A percentile compares a stretch with the other conserved stretches of the same genome.
phyloP scores from a whole-genome alignment of 768 basidiomycete species.

The Baorangia bicolor region DNA sequence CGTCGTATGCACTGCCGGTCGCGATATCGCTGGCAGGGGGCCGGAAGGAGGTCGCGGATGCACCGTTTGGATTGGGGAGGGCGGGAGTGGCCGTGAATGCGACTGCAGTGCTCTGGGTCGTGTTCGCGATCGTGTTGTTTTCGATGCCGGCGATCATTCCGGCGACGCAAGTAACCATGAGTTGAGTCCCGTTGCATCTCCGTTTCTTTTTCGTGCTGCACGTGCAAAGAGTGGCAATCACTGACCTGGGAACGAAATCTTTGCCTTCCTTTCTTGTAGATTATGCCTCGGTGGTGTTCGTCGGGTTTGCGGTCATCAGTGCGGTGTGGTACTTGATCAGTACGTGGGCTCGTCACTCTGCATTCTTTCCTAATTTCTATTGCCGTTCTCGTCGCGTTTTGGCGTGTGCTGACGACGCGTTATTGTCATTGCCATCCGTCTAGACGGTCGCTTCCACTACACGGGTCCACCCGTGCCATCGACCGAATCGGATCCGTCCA shows the following conservation, averaged over 20 bases:
- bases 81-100: conserved; percentile 48
- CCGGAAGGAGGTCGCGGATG: conserved; percentile 44
- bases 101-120: conserved; percentile 56
- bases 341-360: conserved; percentile 40
- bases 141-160: conserved; percentile 68
- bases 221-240: background rate
- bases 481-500: conserved; percentile 2
- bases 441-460: conserved; percentile 44
- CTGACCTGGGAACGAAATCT: background rate
- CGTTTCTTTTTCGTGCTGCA: background rate
- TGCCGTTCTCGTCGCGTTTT: background rate
- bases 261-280: conserved; percentile 36
- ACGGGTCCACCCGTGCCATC: conserved; percentile 41
- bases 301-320: conserved; percentile 58
- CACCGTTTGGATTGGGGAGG: conserved; percentile 50
- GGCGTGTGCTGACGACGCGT: background rate
- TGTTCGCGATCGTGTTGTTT: conserved; percentile 62
- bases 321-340: conserved; percentile 60
- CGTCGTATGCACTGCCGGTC: conserved; percentile 64
- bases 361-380: no score
- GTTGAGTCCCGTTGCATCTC: conserved; percentile 13
- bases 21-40: conserved; percentile 48
- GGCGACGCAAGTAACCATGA: conserved; percentile 51
- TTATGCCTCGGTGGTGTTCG: conserved; percentile 66
- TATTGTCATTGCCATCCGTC: no score